Percentiles rank a stretch among this genome's conserved stretches.
These are phyloP conservation scores for Dactylonectria estremocensis DNA, from an alignment of 2,329 filamentous ascomycete species.

Conservation along the genomic window DNA sequence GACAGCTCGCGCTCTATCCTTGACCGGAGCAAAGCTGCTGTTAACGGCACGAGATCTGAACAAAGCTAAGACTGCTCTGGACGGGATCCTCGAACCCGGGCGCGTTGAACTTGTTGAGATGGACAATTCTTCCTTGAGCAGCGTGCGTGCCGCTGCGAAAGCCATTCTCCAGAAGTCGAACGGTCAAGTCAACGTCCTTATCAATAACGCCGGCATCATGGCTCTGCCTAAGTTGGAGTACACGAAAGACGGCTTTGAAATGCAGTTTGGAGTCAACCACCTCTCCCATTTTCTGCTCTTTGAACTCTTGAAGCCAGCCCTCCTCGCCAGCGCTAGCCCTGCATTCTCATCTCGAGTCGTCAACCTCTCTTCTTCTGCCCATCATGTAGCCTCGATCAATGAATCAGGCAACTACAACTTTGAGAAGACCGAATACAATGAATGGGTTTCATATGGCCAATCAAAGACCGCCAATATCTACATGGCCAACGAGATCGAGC, in stretches of 20 bases:
- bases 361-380: constrained; percentile 59
- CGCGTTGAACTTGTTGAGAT: constrained; percentile 19
- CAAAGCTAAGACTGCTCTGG: constrained; percentile 16
- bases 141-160: constrained; percentile 48
- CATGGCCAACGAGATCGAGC: constrained; percentile 40
- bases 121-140: constrained; percentile 35
- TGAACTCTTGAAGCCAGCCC: constrained; percentile 57
- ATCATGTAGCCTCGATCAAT: constrained; percentile 43
- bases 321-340: constrained; percentile 57
- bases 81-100: constrained; percentile 10
- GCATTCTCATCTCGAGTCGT: constrained; percentile 63
- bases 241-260: constrained; percentile 44
- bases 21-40: constrained; percentile 16
- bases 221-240: constrained; percentile 41
- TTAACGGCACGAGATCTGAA: constrained; percentile 13
- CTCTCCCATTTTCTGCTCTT: constrained; percentile 48
- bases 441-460: constrained; percentile 37
- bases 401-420: constrained; percentile 36
- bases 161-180: constrained; percentile 48
- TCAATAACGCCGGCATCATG: constrained; percentile 62
- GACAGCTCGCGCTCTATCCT: constrained; percentile 13
- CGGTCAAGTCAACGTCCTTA: constrained; percentile 57
- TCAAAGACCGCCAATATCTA: constrained; percentile 41
- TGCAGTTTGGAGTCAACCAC: constrained; percentile 47
- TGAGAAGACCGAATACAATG: constrained; percentile 30